Evolutionary conservation across 768 basidiomycete genomes (phyloP).

Genomic region (Chiua virens): DNA sequence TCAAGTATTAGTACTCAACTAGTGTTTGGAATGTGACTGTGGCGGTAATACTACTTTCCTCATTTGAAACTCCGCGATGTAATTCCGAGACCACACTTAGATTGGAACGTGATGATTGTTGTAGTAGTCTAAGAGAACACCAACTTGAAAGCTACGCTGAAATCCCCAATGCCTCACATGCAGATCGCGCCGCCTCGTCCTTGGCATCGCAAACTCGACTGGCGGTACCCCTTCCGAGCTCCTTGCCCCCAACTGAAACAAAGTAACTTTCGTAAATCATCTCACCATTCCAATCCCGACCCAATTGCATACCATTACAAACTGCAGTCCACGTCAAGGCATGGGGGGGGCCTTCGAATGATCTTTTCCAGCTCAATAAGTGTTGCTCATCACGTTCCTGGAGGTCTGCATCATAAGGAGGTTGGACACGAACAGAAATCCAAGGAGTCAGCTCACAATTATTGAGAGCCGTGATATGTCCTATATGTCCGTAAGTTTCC

Average conservation of each 20-base stretch:
- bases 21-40: too few relatives aligned
- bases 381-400: slow-evolving; percentile 32
- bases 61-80: slow-evolving; percentile 29
- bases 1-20: too few relatives aligned
- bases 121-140: neutral
- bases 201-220: slow-evolving; percentile 46
- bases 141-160: neutral
- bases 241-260: slow-evolving; percentile 44
- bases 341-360: slow-evolving; percentile 41
- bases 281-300: neutral
- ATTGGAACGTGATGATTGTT: neutral
- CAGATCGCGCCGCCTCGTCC: slow-evolving; percentile 46
- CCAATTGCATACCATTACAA: slow-evolving; percentile 51
- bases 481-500: slow-evolving; percentile 25
- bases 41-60: too few relatives aligned
- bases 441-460: slow-evolving; percentile 41
- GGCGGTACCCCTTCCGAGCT: slow-evolving; percentile 48
- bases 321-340: slow-evolving; percentile 49
- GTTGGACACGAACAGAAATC: neutral
- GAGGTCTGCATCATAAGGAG: slow-evolving; percentile 31
- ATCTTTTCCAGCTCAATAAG: slow-evolving; percentile 43
- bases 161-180: slow-evolving; percentile 36
- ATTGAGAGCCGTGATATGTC: slow-evolving; percentile 37
- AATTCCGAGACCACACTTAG: neutral
- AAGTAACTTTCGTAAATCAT: neutral